Percentiles rank a stretch among this genome's conserved stretches.
Evolutionary conservation across 2,329 filamentous ascomycete species (phyloP).

Genomic region (Fusarium euwallaceae): DNA sequence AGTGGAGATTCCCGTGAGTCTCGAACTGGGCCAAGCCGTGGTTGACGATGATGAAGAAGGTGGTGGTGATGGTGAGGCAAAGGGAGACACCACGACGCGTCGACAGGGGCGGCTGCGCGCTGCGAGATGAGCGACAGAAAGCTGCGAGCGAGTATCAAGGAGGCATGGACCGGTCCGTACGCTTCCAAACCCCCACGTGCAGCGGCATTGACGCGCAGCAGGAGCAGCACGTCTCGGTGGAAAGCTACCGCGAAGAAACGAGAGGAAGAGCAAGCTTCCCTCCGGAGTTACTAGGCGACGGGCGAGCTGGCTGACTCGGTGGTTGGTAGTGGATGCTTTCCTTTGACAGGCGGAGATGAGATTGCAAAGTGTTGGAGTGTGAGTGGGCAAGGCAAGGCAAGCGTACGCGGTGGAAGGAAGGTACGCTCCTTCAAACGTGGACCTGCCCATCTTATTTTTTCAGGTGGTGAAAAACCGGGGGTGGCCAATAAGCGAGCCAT

Average conservation of each 20-base stretch:
- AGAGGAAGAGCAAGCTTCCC: not conserved
- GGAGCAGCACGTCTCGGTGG: conserved; percentile 2
- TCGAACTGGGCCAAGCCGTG: not conserved
- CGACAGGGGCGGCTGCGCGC: not conserved
- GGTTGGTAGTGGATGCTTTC: conserved; percentile 10
- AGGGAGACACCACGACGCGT: not conserved
- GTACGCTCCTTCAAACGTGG: conserved; percentile 1
- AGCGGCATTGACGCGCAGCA: conserved; percentile 4
- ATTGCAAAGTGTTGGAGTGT: conserved; percentile 2
- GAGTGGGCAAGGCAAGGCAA: not conserved
- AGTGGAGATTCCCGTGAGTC: conserved; percentile 36
- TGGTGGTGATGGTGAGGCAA: not conserved
- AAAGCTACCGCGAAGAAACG: conserved; percentile 6
- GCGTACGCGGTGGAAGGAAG: not conserved
- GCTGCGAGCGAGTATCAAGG: not conserved
- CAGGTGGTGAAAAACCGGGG: conserved; percentile 11
- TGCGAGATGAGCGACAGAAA: conserved; percentile 4
- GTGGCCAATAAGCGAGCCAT: conserved; percentile 20
- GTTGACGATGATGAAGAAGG: not conserved
- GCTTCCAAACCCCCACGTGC: conserved; percentile 23
- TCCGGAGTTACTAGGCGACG: not conserved
- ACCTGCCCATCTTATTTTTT: conserved; percentile 31
- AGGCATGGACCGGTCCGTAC: conserved; percentile 20
- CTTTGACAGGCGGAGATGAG: conserved; percentile 3
- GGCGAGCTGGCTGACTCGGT: not conserved